A percentile compares a stretch with the other conserved stretches of the same genome.
These are phyloP conservation scores for Capsicum pubescens DNA, from an alignment of 257 asterid species.

Conservation along the genomic window DNA sequence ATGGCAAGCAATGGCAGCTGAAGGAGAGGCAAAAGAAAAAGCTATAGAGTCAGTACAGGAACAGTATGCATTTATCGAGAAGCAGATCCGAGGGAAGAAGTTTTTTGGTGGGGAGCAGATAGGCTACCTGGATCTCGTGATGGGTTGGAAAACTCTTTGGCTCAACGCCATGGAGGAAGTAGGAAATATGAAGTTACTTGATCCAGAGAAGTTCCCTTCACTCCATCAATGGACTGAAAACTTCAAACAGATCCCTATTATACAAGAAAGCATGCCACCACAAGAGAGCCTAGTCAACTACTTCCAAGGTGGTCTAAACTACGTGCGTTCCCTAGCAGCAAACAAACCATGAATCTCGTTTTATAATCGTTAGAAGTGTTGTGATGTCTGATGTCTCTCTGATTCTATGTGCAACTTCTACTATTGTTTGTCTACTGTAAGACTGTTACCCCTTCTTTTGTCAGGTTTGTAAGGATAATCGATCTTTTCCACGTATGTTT, in stretches of 20 bases:
- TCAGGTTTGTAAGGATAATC: not conserved
- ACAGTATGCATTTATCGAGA: conserved; percentile 35
- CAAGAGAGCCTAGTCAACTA: conserved; percentile 40
- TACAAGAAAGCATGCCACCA: conserved; percentile 44
- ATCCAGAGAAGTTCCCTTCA: conserved; percentile 38
- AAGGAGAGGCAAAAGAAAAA: conserved; percentile 42
- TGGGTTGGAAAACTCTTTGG: conserved; percentile 51
- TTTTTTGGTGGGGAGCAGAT: conserved; percentile 49
- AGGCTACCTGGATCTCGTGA: conserved; percentile 54
- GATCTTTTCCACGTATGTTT: not conserved
- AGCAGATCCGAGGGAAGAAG: conserved; percentile 49
- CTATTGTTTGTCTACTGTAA: not conserved
- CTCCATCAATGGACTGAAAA: conserved; percentile 44
- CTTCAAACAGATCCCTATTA: conserved; percentile 44
- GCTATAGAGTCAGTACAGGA: conserved; percentile 45
- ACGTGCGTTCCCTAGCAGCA: conserved; percentile 41
- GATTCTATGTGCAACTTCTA: conserved; percentile 1
- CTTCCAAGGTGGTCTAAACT: conserved; percentile 45
- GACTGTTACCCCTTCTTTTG: not conserved
- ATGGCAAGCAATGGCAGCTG: conserved; percentile 41
- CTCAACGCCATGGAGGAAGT: conserved; percentile 52
- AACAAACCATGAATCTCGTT: conserved; percentile 22
- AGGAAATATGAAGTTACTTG: conserved; percentile 50
- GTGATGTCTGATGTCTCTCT: not conserved
- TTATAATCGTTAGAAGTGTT: not conserved